These are phyloP conservation scores for Phytopythium oedochilum DNA, from an alignment of 352 stramenopile species.

Conservation along the genomic window DNA sequence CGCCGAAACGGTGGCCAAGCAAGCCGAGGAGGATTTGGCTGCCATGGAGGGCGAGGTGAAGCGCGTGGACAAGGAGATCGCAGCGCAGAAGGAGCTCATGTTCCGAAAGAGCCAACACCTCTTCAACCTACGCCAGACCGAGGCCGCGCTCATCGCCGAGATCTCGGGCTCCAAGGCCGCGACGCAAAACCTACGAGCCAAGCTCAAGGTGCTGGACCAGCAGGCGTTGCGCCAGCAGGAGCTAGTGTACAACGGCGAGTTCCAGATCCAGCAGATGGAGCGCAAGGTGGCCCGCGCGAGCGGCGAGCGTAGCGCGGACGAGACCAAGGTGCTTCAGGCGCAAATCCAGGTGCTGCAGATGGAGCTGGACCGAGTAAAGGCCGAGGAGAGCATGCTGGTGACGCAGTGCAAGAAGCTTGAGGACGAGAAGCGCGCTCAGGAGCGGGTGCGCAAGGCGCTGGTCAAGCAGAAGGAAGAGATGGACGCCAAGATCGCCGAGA, in stretches of 20 bases:
- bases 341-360: constrained; percentile 89
- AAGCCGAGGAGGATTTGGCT: constrained; percentile 74
- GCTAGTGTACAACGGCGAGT: constrained; percentile 95
- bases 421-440: constrained; percentile 82
- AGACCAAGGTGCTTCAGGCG: constrained; percentile 90
- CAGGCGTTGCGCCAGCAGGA: constrained; percentile 91
- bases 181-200: constrained; percentile 84
- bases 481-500: constrained; percentile 78
- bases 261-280: constrained; percentile 97
- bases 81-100: constrained; percentile 89
- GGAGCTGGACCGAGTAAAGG: constrained; percentile 84
- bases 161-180: constrained; percentile 89
- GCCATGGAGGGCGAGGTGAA: constrained; percentile 59
- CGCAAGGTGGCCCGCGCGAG: constrained; percentile 91
- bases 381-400: constrained; percentile 86
- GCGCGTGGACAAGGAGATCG: constrained; percentile 72
- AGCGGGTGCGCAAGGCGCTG: constrained; percentile 75
- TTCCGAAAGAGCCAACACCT: constrained; percentile 91
- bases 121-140: constrained; percentile 82
- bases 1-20: constrained; percentile 78
- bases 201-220: constrained; percentile 90
- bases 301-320: constrained; percentile 91
- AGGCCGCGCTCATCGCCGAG: constrained; percentile 87
- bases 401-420: constrained; percentile 92
- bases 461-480: constrained; percentile 77